Evolutionary conservation across 345 rosid genomes (phyloP).

Genomic region (Leavenworthia alabamica): DNA sequence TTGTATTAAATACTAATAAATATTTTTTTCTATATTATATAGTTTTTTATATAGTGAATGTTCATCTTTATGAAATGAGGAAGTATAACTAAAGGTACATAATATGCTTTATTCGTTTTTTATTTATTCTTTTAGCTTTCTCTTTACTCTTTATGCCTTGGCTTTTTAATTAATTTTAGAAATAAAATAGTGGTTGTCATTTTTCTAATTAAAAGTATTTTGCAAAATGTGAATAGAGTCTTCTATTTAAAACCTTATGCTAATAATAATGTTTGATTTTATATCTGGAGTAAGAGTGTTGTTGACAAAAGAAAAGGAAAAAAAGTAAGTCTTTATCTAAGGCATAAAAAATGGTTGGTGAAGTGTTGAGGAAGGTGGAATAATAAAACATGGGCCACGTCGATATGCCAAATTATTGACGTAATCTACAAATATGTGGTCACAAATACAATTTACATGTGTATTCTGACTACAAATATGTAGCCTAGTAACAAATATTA

Average conservation of each 20-base stretch:
- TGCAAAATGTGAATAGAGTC: neutral
- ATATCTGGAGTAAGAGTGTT: neutral
- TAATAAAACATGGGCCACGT: constrained; percentile 30
- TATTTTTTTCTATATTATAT: neutral
- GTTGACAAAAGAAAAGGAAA: neutral
- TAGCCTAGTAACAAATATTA: neutral
- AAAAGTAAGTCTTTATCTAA: neutral
- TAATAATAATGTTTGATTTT: neutral
- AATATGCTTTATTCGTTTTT: neutral
- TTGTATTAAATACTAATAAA: neutral
- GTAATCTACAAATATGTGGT: constrained; percentile 12
- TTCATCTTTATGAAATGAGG: neutral
- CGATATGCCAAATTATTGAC: neutral
- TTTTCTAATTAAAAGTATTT: too few species aligned
- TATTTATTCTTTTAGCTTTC: constrained; percentile 9
- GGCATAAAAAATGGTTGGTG: constrained; percentile 22
- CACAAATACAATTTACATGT: neutral
- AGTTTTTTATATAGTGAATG: neutral
- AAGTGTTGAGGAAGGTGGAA: constrained; percentile 31
- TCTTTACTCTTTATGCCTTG: constrained; percentile 23
- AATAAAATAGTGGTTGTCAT: neutral
- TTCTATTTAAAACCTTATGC: neutral
- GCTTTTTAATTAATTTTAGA: neutral
- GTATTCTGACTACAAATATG: neutral
- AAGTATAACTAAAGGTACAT: neutral